Percentiles rank a stretch among this genome's conserved stretches.
These are phyloP conservation scores for Vitis amurensis DNA, from an alignment of 164 flowering plant genomes.

Conservation along the genomic window DNA sequence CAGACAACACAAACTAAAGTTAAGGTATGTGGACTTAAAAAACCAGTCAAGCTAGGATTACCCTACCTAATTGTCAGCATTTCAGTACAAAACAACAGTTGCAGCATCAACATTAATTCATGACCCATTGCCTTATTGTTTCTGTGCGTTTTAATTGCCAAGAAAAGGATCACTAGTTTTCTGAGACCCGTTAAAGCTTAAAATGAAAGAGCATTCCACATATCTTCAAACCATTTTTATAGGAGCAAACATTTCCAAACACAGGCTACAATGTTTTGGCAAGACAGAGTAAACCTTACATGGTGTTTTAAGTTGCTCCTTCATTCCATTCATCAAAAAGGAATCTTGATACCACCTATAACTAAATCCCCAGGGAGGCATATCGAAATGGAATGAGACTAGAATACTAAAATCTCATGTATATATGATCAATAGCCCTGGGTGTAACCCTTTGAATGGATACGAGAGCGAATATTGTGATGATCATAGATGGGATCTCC, in stretches of 20 bases:
- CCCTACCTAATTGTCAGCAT: no score
- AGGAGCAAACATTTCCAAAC: not conserved
- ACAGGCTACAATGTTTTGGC: not conserved
- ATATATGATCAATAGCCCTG: slow-evolving; percentile 35
- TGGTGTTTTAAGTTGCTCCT: not conserved
- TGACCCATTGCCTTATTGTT: not conserved
- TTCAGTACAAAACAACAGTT: no score
- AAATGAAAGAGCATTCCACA: not conserved
- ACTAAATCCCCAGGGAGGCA: slow-evolving; percentile 8
- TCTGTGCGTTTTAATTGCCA: not conserved
- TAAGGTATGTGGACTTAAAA: no score
- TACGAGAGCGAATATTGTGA: slow-evolving; percentile 48
- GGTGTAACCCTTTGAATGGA: slow-evolving; percentile 37
- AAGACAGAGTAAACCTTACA: not conserved
- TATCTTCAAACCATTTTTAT: not conserved
- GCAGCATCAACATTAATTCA: not conserved
- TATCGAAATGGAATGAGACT: slow-evolving; percentile 2
- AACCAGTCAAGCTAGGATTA: no score
- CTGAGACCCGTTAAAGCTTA: not conserved
- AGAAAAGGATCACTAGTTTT: not conserved
- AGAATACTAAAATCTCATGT: slow-evolving; percentile 18
- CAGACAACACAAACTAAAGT: no score
- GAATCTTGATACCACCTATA: slow-evolving; percentile 6
- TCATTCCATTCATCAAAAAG: not conserved
- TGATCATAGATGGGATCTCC: slow-evolving; percentile 47